A percentile compares a stretch with the other conserved stretches of the same genome.
phyloP scores from a whole-genome alignment of 371 early-diverging fungal genomes.

The Choanephora cucurbitarum region DNA sequence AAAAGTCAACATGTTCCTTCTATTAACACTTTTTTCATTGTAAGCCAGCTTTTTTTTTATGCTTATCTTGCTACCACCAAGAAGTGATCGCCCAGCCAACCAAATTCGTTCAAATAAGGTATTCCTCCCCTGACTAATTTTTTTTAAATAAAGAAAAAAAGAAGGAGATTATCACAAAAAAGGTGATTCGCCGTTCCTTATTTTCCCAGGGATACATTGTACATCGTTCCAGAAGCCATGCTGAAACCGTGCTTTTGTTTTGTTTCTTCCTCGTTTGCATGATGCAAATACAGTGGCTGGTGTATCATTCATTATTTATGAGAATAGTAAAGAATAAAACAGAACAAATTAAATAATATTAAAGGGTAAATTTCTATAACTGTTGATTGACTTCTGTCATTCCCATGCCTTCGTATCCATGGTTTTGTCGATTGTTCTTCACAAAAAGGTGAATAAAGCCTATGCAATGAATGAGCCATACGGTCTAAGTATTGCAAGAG shows the following conservation, averaged over 20 bases:
- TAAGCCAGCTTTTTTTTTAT: background rate
- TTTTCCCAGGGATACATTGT: background rate
- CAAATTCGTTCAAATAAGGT: too few species aligned
- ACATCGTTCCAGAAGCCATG: too few species aligned
- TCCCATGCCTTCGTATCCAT: slow-evolving; percentile 47
- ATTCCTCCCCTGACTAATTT: too few species aligned
- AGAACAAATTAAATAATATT: too few species aligned
- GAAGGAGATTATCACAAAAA: background rate
- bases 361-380: background rate
- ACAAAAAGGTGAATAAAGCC: slow-evolving; percentile 21
- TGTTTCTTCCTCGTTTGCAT: background rate
- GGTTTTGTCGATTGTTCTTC: slow-evolving; percentile 20
- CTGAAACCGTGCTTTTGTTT: too few species aligned
- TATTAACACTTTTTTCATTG: too few species aligned
- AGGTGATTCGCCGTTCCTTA: background rate
- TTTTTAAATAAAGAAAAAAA: too few species aligned
- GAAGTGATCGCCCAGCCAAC: too few species aligned
- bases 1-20: background rate
- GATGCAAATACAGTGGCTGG: too few species aligned
- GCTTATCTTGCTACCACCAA: too few species aligned
- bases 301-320: background rate
- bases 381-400: slow-evolving; percentile 36
- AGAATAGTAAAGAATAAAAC: background rate
- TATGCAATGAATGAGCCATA: slow-evolving; percentile 2
- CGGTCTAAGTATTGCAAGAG: slow-evolving; percentile 1